Base-by-base conservation (phyloP, 345 rosid genomes). In the Kandelia obovata region DNA sequence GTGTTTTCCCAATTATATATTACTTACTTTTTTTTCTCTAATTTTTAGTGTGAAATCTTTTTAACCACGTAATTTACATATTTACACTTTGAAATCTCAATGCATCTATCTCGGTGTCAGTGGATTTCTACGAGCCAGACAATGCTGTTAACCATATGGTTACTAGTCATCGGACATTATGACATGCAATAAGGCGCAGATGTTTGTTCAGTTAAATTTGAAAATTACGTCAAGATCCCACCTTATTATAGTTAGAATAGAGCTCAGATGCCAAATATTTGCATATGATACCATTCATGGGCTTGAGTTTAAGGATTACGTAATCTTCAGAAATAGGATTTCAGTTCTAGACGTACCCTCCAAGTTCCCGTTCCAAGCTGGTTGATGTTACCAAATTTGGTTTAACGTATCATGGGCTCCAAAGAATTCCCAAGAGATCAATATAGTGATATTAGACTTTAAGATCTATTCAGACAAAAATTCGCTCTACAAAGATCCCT, bases 151-250 rank as follows among this genome's bases (percentile, higher is more conserved):
- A 95, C 76, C 90, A 67, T 80, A 21, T 95, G n/a, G 96, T 95
- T 20, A 88, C 97, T 25, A 98, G 0, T 89, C 97, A 7, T 93
- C 97, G 98, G 87, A 97, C 26, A 96, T 90, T 58, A 93, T 89
- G 73, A 96, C 97, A 1, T 79, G 74, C 61, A 91, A 88, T 68
- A 96, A 92, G 74, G 91, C 96, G 0, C 82, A 87, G 73, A 95
- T 89, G 69, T 92, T 76, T 58, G 85, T 97, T 88, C 92, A 16
- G 99, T 97, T 3, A 95, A 90, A 77, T 58, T 89, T 9, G 94
- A 95, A 52, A 95, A 92, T 62, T 95, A 90, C 76, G 85, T 91
- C 0, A 86, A 78, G 62, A 82, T 95, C 62, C 94, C 94, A n/a
- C 43, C 77, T 28, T 88, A 87, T 55, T 84, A 82, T 55, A 84